Percentiles rank a stretch among this genome's conserved stretches.
These are phyloP conservation scores for Penicillium corylophilum DNA, from an alignment of 2,329 filamentous ascomycete genomes.

Conservation along the genomic window DNA sequence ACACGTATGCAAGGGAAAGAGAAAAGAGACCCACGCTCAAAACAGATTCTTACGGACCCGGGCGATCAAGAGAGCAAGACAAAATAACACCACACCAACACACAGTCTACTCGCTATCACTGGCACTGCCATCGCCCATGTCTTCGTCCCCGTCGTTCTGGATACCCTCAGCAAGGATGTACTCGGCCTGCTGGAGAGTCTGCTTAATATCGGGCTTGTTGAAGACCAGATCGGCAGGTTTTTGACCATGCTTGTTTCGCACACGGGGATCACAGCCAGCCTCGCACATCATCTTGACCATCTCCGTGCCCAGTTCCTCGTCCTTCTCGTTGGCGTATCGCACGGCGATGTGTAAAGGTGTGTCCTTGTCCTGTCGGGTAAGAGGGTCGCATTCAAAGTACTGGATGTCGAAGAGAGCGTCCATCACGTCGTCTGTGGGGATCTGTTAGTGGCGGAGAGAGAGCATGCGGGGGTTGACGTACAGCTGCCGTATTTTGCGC, in stretches of 20 bases:
- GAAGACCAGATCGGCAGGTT: conserved; percentile 46
- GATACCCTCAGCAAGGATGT: conserved; percentile 47
- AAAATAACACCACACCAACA: neutral
- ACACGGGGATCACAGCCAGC: conserved; percentile 50
- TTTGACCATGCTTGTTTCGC: conserved; percentile 49
- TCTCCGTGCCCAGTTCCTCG: conserved; percentile 41
- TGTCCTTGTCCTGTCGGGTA: conserved; percentile 48
- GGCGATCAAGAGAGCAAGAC: neutral
- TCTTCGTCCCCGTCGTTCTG: conserved; percentile 36
- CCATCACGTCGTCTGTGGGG: conserved; percentile 48
- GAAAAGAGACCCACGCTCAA: conserved; percentile 8
- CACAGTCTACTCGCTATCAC: conserved; percentile 39
- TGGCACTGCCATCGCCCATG: conserved; percentile 40
- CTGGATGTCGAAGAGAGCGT: conserved; percentile 48
- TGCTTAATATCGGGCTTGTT: conserved; percentile 44
- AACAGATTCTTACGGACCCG: conserved; percentile 2
- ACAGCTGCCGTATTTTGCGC: conserved; percentile 83
- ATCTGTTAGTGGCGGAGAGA: neutral
- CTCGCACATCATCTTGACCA: conserved; percentile 52
- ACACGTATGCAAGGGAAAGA: neutral
- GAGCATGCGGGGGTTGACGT: conserved; percentile 38
- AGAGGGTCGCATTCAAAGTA: conserved; percentile 50
- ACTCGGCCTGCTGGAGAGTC: conserved; percentile 47
- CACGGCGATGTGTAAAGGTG: conserved; percentile 47
- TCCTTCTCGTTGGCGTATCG: conserved; percentile 50